Percentiles rank a stretch among this genome's conserved stretches.
Evolutionary conservation across 2,329 filamentous ascomycete species (phyloP).

Genomic region (Dryadomyces sulphureus): DNA sequence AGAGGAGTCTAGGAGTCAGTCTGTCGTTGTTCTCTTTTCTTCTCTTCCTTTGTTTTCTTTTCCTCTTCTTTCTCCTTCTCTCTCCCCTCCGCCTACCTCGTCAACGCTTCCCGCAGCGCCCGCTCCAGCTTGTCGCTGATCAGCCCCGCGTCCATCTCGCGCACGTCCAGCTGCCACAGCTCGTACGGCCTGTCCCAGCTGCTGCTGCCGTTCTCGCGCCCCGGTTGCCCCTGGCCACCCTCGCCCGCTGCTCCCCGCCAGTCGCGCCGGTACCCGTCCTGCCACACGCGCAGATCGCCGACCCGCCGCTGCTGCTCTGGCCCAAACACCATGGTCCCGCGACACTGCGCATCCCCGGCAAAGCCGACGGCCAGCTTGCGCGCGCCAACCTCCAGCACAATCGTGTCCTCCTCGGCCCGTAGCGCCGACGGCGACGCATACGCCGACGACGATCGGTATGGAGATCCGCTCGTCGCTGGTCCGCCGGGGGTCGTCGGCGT

Average conservation of each 20-base stretch:
- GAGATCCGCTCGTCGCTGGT: slow-evolving; percentile 31
- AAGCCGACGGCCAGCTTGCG: slow-evolving; percentile 72
- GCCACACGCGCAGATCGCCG: slow-evolving; percentile 69
- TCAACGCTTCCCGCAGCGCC: slow-evolving; percentile 65
- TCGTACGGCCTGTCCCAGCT: slow-evolving; percentile 55
- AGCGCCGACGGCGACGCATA: slow-evolving; percentile 47
- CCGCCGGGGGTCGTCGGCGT: slow-evolving; percentile 9
- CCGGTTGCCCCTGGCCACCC: not conserved
- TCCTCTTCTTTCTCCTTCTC: too few species aligned
- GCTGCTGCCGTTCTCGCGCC: slow-evolving; percentile 15
- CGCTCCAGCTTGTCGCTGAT: slow-evolving; percentile 80
- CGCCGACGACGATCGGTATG: slow-evolving; percentile 36
- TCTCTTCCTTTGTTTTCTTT: too few species aligned
- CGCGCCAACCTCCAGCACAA: slow-evolving; percentile 72
- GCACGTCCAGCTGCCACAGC: slow-evolving; percentile 66
- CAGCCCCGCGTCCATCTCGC: slow-evolving; percentile 58
- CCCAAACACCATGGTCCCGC: slow-evolving; percentile 53
- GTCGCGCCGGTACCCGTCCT: slow-evolving; percentile 32
- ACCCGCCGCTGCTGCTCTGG: slow-evolving; percentile 62
- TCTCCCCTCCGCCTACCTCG: too few species aligned
- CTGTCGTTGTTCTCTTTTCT: too few species aligned
- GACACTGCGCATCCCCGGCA: slow-evolving; percentile 68
- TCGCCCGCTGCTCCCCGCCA: slow-evolving; percentile 22
- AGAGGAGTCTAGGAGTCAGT: slow-evolving; percentile 34
- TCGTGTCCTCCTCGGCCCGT: slow-evolving; percentile 65